Percentiles rank a stretch among this genome's conserved stretches.
Conservation (phyloP, 495 filamentous ascomycete genomes). For the Podospora pseudoanserina region DNA sequence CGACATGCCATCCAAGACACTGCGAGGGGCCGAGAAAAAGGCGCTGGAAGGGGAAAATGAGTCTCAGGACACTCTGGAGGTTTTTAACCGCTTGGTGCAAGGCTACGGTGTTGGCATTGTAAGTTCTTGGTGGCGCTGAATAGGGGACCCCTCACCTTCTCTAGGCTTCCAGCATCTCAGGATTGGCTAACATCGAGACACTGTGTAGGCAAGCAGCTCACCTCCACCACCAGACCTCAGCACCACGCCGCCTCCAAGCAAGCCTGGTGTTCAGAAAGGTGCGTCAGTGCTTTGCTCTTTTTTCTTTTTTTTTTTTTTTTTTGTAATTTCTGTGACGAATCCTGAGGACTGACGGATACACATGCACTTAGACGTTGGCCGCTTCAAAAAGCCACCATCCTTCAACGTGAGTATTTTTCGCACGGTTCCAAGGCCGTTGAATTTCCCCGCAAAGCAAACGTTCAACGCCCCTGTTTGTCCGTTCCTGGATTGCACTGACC, state of each 20-base stretch:
- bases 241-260: neutral
- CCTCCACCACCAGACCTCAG: conserved; percentile 19
- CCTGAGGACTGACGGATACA: neutral
- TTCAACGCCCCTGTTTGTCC: conserved; percentile 9
- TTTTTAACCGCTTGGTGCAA: conserved; percentile 25
- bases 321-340: neutral
- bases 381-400: neutral
- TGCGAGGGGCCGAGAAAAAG: conserved; percentile 25
- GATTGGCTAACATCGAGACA: conserved; percentile 17
- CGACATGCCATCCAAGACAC: conserved; percentile 9
- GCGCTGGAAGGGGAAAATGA: conserved; percentile 23
- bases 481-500: conserved; percentile 29
- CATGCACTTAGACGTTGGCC: neutral
- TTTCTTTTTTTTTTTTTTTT: neutral
- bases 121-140: conserved; percentile 11
- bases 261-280: neutral
- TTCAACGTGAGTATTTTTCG: conserved; percentile 10
- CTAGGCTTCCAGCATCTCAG: neutral
- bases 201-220: conserved; percentile 30
- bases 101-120: conserved; percentile 26
- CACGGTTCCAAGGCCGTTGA: conserved; percentile 6
- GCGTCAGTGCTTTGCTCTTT: no score
- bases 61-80: conserved; percentile 29
- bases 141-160: neutral
- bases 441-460: conserved; percentile 8